Evolutionary conservation across 441 rosid genomes (phyloP).

Genomic region (Croton laevigatus): DNA sequence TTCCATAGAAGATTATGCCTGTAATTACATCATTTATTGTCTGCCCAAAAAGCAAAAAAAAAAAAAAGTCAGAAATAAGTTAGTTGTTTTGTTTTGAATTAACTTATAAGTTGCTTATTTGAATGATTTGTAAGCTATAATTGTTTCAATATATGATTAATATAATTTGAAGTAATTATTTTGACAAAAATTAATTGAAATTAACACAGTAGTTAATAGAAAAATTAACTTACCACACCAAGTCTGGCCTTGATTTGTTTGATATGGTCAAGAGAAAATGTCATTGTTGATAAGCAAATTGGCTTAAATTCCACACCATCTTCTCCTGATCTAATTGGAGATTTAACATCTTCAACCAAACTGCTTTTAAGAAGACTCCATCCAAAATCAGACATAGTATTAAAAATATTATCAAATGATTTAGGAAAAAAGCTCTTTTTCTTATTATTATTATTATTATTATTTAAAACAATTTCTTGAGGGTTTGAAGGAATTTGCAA

Average conservation of each 20-base stretch:
- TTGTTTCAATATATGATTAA: too few relatives aligned
- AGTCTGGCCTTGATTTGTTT: conserved; percentile 41
- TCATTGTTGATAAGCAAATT: conserved; percentile 21
- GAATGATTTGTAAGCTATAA: too few relatives aligned
- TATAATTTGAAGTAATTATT: too few relatives aligned
- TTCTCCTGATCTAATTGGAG: conserved; percentile 33
- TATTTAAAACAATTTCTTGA: background rate
- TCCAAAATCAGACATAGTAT: conserved; percentile 32
- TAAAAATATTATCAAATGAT: conserved; percentile 12
- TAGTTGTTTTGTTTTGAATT: too few relatives aligned
- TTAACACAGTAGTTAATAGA: background rate
- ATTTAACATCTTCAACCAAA: conserved; percentile 32
- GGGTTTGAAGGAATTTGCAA: background rate
- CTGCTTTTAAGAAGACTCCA: conserved; percentile 35
- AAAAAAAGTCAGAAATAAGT: background rate
- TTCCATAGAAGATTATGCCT: conserved; percentile 43
- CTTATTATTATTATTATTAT: background rate
- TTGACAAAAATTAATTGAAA: too few relatives aligned
- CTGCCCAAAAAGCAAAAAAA: conserved; percentile 14
- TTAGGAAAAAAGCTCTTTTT: background rate
- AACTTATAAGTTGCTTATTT: too few relatives aligned
- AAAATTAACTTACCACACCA: conserved; percentile 34
- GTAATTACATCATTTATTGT: conserved; percentile 47
- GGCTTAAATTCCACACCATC: conserved; percentile 38
- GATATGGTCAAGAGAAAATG: conserved; percentile 38